Conservation (phyloP, 2,329 filamentous ascomycete genomes). For the Coniochaeta ligniaria region DNA sequence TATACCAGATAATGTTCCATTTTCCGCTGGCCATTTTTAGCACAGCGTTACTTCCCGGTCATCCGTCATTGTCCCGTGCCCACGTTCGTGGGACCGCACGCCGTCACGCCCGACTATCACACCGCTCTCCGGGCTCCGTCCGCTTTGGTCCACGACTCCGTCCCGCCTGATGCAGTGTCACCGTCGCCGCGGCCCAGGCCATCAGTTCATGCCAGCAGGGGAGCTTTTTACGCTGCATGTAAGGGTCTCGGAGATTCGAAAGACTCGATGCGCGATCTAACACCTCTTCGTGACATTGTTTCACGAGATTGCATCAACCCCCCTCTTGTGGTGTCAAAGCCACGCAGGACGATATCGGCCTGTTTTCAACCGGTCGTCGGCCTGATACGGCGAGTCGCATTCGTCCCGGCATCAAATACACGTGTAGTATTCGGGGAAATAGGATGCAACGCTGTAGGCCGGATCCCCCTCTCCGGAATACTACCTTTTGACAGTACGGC, state of each 20-base stretch:
- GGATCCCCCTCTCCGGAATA: neutral
- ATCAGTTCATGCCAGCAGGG: neutral
- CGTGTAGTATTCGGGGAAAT: neutral
- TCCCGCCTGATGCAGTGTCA: neutral
- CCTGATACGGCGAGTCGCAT: neutral
- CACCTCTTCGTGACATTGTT: neutral
- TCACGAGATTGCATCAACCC: neutral
- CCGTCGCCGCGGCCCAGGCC: neutral
- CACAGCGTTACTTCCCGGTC: neutral
- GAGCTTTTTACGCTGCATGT: neutral
- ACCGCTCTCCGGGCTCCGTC: neutral
- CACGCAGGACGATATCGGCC: neutral
- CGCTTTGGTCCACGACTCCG: neutral
- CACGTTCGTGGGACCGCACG: neutral
- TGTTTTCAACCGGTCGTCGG: neutral
- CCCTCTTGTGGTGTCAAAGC: neutral
- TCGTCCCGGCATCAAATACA: neutral
- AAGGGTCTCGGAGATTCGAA: neutral
- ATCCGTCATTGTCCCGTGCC: neutral
- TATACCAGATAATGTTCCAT: neutral
- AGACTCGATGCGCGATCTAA: neutral
- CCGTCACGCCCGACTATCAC: neutral
- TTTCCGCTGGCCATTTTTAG: neutral
- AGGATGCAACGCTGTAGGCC: neutral
- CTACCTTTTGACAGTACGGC: neutral